Evolutionary conservation across 345 rosid species (phyloP).

Genomic region (Durio zibethinus): DNA sequence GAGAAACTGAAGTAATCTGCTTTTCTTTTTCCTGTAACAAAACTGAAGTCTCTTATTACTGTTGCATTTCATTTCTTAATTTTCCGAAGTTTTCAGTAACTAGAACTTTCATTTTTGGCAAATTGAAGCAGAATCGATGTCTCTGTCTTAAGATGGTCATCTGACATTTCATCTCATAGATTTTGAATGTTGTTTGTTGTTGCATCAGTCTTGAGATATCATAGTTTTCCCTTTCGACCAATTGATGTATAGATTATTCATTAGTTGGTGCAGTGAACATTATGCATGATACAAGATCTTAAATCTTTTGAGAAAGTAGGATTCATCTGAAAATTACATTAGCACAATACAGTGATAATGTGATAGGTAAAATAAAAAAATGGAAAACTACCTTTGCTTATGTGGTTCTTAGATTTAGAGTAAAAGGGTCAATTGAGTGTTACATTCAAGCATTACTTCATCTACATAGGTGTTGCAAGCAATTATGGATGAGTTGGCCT

Average conservation of each 20-base stretch:
- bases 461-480: neutral
- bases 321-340: neutral
- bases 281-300: neutral
- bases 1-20: neutral
- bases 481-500: neutral
- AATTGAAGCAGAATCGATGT: neutral
- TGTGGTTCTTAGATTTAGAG: neutral
- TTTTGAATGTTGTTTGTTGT: neutral
- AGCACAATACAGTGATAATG: neutral
- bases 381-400: neutral
- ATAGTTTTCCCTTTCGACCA: neutral
- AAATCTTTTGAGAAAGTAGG: neutral
- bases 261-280: neutral
- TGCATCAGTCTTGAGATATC: neutral
- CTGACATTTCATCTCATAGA: neutral
- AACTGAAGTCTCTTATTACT: neutral
- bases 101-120: neutral
- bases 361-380: neutral
- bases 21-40: neutral
- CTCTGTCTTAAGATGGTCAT: neutral
- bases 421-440: neutral
- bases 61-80: neutral
- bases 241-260: neutral
- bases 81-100: neutral
- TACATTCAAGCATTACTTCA: neutral